A percentile compares a stretch with the other conserved stretches of the same genome.
phyloP scores from a whole-genome alignment of 2,329 filamentous ascomycete species.

The Colletotrichum lupini region DNA sequence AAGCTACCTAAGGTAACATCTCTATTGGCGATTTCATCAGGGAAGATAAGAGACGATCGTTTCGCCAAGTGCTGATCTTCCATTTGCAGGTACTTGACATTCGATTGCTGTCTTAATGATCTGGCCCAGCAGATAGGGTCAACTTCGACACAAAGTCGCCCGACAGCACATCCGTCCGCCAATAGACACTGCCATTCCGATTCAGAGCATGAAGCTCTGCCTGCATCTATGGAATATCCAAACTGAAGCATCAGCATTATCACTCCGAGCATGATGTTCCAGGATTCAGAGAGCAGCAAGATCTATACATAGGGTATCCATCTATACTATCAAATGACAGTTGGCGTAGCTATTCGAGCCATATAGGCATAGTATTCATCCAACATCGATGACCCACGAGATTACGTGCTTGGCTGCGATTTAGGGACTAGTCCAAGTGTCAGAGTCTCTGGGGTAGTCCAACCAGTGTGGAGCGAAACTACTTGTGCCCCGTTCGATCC shows the following conservation, averaged over 20 bases:
- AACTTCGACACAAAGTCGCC: neutral
- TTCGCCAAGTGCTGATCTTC: neutral
- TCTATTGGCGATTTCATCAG: neutral
- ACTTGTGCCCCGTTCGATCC: neutral
- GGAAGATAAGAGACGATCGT: neutral
- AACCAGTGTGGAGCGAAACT: neutral
- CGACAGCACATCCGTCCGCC: too few relatives aligned
- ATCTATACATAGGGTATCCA: neutral
- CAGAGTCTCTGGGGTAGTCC: neutral
- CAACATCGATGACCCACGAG: neutral
- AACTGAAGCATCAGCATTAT: neutral
- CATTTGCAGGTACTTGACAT: neutral
- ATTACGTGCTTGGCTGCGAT: neutral
- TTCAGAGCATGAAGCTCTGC: neutral
- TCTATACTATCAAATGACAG: neutral
- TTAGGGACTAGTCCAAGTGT: neutral
- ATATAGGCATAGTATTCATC: neutral
- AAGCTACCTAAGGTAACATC: neutral
- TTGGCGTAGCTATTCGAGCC: neutral
- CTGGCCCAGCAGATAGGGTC: neutral
- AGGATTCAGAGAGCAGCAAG: neutral
- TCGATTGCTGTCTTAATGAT: neutral
- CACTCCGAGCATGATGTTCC: neutral
- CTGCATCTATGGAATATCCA: neutral
- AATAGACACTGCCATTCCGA: neutral